Evolutionary conservation across 2,329 filamentous ascomycete genomes (phyloP).

Genomic region (Fusarium odoratissimum): DNA sequence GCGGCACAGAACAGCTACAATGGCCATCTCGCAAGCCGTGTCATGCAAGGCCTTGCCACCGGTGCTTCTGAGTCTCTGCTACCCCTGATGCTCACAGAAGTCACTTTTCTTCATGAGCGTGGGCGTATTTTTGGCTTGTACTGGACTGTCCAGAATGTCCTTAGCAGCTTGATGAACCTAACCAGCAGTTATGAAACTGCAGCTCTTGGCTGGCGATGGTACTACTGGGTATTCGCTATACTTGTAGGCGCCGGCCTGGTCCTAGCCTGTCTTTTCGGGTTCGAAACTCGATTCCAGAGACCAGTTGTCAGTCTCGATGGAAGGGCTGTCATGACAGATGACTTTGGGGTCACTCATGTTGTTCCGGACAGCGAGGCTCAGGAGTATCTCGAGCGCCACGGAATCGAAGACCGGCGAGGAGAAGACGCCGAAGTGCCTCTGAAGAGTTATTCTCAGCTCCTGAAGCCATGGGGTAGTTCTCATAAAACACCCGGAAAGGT

Average conservation of each 20-base stretch:
- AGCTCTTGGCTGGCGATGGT: background rate
- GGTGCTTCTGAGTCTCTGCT: background rate
- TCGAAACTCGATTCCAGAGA: background rate
- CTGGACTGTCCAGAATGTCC: background rate
- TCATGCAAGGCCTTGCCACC: background rate
- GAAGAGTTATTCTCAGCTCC: background rate
- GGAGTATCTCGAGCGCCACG: background rate
- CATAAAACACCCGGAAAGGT: background rate
- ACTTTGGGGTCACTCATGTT: background rate
- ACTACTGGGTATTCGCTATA: background rate
- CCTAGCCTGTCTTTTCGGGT: rapidly evolving
- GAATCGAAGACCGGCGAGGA: rapidly evolving
- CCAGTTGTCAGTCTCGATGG: background rate
- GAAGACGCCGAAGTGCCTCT: rapidly evolving
- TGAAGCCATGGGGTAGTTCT: background rate
- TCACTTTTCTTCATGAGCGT: background rate
- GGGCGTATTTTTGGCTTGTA: background rate
- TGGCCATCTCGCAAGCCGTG: background rate
- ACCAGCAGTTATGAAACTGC: background rate
- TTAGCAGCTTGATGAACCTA: background rate
- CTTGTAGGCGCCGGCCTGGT: rapidly evolving
- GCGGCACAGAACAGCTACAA: background rate
- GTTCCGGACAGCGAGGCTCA: background rate
- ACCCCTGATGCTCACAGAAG: background rate
- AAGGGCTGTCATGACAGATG: background rate